phyloP scores from a whole-genome alignment of 2,329 filamentous ascomycete genomes.

The Colletotrichum shisoi region DNA sequence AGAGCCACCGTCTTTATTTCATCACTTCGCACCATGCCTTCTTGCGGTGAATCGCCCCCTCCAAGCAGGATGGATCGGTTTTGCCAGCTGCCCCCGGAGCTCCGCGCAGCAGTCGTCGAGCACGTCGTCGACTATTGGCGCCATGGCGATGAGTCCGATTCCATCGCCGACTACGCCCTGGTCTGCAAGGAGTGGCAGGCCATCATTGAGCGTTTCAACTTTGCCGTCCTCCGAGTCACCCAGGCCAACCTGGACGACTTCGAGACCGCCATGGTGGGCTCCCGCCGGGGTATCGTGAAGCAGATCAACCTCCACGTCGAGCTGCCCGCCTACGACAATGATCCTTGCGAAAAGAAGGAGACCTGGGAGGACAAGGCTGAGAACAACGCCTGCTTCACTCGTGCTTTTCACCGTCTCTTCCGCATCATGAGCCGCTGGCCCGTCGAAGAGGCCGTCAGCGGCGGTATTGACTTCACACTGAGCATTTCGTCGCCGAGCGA shows the following conservation, averaged over 20 bases:
- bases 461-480: conserved; percentile 39
- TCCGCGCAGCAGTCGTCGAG: conserved; percentile 35
- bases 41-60: conserved; percentile 27
- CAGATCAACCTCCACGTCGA: conserved; percentile 42
- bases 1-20: conserved; percentile 8
- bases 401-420: conserved; percentile 42
- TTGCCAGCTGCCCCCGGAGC: conserved; percentile 33
- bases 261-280: conserved; percentile 40
- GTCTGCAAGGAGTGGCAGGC: conserved; percentile 45
- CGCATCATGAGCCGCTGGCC: conserved; percentile 41
- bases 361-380: conserved; percentile 43
- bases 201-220: conserved; percentile 43
- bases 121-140: conserved; percentile 40
- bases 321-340: conserved; percentile 42
- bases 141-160: conserved; percentile 35
- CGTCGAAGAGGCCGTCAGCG: conserved; percentile 27
- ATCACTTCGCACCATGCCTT: conserved; percentile 12
- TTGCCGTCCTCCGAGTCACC: conserved; percentile 40
- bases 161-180: conserved; percentile 41
- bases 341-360: conserved; percentile 40
- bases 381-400: conserved; percentile 44
- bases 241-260: conserved; percentile 40
- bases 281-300: conserved; percentile 40
- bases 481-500: conserved; percentile 40
- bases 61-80: conserved; percentile 31